Conservation (phyloP, 768 basidiomycete species). For the Asterophora parasitica region DNA sequence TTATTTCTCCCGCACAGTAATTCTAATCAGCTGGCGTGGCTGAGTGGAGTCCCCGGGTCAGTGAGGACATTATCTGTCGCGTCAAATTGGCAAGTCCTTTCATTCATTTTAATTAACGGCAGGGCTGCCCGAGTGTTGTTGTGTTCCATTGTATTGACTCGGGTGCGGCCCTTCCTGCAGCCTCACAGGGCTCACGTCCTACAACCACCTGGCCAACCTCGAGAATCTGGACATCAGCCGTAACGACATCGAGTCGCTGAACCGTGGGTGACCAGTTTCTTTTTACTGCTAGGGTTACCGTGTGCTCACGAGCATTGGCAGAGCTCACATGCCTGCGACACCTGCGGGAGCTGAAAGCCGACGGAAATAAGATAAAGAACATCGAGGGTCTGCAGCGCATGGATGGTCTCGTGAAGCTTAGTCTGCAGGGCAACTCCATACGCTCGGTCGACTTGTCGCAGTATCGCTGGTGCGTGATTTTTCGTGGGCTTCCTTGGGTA, state of each 20-base stretch:
- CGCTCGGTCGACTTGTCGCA: conserved; percentile 51
- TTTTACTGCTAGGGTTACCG: conserved; percentile 8
- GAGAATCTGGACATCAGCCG: conserved; percentile 87
- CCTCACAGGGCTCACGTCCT: conserved; percentile 83
- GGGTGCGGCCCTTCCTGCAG: conserved; percentile 32
- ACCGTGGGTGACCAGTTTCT: conserved; percentile 52
- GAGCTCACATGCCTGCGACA: conserved; percentile 83
- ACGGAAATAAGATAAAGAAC: conserved; percentile 73
- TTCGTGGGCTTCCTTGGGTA: not conserved
- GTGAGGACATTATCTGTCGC: conserved; percentile 77
- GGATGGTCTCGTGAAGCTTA: conserved; percentile 80
- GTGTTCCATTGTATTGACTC: conserved; percentile 9
- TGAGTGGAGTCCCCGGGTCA: conserved; percentile 69
- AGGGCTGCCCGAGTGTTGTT: not conserved
- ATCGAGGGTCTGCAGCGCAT: conserved; percentile 75
- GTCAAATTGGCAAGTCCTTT: conserved; percentile 55
- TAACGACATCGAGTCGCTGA: conserved; percentile 85
- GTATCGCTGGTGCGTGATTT: conserved; percentile 60
- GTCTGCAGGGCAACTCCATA: conserved; percentile 72
- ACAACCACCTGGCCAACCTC: conserved; percentile 79
- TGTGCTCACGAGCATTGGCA: too few relatives aligned
- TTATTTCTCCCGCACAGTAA: conserved; percentile 40
- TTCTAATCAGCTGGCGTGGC: conserved; percentile 69
- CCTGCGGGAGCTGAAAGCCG: conserved; percentile 85
- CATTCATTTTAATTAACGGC: not conserved